These are phyloP conservation scores for Candida pseudoviswanathii DNA, from an alignment of 1,139 yeast genomes.

Conservation along the genomic window DNA sequence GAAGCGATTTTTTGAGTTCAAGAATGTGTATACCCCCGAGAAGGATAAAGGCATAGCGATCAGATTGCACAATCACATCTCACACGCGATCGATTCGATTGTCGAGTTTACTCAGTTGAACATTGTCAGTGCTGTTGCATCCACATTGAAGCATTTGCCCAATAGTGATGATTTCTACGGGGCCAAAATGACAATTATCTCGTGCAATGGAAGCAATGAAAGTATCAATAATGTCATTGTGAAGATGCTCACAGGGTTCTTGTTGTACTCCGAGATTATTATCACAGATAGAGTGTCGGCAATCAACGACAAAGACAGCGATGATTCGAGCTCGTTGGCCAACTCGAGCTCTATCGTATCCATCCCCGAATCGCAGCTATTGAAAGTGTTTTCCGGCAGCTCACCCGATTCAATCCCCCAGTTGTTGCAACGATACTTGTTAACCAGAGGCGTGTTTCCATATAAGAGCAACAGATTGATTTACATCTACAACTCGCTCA, in stretches of 20 bases:
- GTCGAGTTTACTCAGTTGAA: constrained; percentile 59
- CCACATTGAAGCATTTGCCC: constrained; percentile 63
- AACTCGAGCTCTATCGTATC: background rate
- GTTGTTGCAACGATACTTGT: constrained; percentile 4
- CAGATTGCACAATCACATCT: constrained; percentile 19
- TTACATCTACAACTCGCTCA: constrained; percentile 10
- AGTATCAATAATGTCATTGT: constrained; percentile 28
- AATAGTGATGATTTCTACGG: constrained; percentile 36
- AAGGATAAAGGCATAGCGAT: constrained; percentile 46
- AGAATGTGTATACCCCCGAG: constrained; percentile 31
- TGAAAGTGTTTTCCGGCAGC: background rate
- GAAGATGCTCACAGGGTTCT: constrained; percentile 34
- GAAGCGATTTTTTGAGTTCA: constrained; percentile 17
- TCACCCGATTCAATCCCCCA: background rate
- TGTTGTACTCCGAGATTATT: constrained; percentile 15
- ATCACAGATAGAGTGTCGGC: constrained; percentile 3
- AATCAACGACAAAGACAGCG: constrained; percentile 2
- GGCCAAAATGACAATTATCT: constrained; percentile 49
- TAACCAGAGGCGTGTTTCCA: constrained; percentile 8
- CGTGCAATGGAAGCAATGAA: constrained; percentile 20
- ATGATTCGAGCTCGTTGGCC: constrained; percentile 10
- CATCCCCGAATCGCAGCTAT: constrained; percentile 1
- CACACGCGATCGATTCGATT: constrained; percentile 20
- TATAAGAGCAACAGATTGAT: constrained; percentile 8
- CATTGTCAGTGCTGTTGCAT: constrained; percentile 63